Evolutionary conservation across 805 yeast species (phyloP), one percentile per base, ranked within the genome.

Genomic region (Zygotorulaspora chibaensis): DNA sequence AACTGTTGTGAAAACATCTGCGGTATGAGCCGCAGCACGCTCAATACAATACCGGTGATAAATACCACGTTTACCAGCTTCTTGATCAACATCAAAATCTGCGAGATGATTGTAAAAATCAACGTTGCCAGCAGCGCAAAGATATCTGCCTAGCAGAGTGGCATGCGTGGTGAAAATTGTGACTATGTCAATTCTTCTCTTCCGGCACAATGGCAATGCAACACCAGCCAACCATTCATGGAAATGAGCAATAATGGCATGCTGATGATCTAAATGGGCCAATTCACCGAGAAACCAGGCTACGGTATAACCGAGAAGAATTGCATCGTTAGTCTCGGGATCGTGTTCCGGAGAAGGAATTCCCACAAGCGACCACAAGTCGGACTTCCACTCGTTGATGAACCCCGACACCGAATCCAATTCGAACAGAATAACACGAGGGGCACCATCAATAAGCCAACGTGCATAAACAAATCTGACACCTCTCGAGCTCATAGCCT

Each of bases 181-280:
- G 48, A 96, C 88, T 49, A 88, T 89, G 61, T 91, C 99, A 48
- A 91, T 83, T 59, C 88, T 79, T 60, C 98, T 81, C 67, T 87
- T 87, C 59, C 96, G 76, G 66, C 96, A 89, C 46, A 91, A 73
- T 0, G 99, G 97, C 49, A 93, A 72, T 0, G 96, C 96, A 38
- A 93, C 89, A 57, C 98, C 97, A 1, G 99, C 97, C 47, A 91
- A 76, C 99, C 99, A 91, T 71, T 91, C 99, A 71, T 91, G 99
- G 66, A 86, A 90, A 63, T 91, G 99, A 46, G 93, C 83, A 50
- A 91, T 83, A 42, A 93, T 89, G 0, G 98, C 97, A 57, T 91
- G 81, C 43, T 84, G 84, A 18, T 81, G 77, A 65, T 93, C 96
- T 58, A 82, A 80, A 62, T 74, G 80, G n/a, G 87, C 87, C 63